Evolutionary conservation across 306 rosid species (phyloP).

Genomic region (Erythrophleum fordii): DNA sequence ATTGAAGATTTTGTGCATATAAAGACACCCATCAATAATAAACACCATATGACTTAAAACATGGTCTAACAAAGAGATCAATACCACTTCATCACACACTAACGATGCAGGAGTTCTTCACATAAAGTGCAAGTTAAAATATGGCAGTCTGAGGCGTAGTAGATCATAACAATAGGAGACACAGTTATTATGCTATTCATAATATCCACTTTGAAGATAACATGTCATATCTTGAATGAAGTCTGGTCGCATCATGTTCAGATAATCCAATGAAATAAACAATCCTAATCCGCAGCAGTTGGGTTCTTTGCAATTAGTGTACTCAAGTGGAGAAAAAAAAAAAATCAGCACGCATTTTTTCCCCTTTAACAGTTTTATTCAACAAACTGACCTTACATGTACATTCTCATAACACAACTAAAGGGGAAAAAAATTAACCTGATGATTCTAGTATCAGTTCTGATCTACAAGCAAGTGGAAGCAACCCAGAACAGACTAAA

Average conservation of each 20-base stretch:
- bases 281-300: neutral
- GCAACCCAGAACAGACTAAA: conserved; percentile 26
- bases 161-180: conserved; percentile 27
- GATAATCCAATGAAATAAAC: conserved; percentile 14
- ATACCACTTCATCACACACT: neutral
- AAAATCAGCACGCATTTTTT: conserved; percentile 10
- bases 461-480: conserved; percentile 28
- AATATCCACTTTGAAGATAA: conserved; percentile 31
- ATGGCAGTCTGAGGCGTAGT: neutral
- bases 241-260: conserved; percentile 37
- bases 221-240: conserved; percentile 35
- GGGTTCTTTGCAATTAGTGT: conserved; percentile 6
- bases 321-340: neutral
- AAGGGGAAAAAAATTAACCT: neutral
- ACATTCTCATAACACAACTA: neutral
- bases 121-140: conserved; percentile 12
- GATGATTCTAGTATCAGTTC: conserved; percentile 26
- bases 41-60: conserved; percentile 17
- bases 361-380: neutral
- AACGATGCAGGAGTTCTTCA: neutral
- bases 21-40: neutral
- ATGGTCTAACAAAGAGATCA: conserved; percentile 5
- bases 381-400: conserved; percentile 1
- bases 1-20: conserved; percentile 16
- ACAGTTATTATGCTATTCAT: conserved; percentile 7